Evolutionary conservation across 2,329 filamentous ascomycete genomes (phyloP), one percentile per base, ranked within the genome.

Genomic region (Sarocladium kiliense): DNA sequence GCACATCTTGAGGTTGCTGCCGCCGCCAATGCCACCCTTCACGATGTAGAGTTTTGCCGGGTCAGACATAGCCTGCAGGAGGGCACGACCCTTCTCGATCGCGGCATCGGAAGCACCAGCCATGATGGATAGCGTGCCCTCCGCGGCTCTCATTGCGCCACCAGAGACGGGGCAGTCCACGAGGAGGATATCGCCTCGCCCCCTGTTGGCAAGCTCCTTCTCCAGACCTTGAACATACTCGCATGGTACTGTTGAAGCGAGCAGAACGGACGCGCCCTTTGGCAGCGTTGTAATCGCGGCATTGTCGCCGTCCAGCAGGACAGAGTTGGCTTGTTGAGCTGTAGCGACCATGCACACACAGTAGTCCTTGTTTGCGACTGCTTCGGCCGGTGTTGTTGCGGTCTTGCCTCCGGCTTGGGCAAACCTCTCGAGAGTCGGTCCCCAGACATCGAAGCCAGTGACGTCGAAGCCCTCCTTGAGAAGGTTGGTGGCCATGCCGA

Each of bases 301-400:
- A 45, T 75, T 71, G 1, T 78, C 73, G 1, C 74, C 75, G 26
- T 82, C 81, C 59, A 91, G 83, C 1, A 91, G 71, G 1, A 87
- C 85, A 0, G 75, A 71, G 58, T 88, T 80, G 10, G 83, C 86
- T 66, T 91, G 88, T 39, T 81, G 77, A 2, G 86, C 82, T 0
- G 86, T 89, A 7, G 87, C 87, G 1, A 91, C 88, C 88, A 91
- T 91, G 67, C 84, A 84, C 27, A 91, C 78, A 63, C 86, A 84
- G 66, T 81, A 84, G 23, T 76, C 62, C 60, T 81, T 84, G 34
- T 74, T 78, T 45, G 72, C 71, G 16, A 86, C 87, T 0, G 85
- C 82, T 12, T 82, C 82, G 30, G 78, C 75, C 2, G 86, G 80
- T 0, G 84, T 84, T 0, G 77, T 71, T 0, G 84, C 82, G 1